Evolutionary conservation across 1,284 basidiomycete genomes (phyloP).

Genomic region (Mycena sp.): DNA sequence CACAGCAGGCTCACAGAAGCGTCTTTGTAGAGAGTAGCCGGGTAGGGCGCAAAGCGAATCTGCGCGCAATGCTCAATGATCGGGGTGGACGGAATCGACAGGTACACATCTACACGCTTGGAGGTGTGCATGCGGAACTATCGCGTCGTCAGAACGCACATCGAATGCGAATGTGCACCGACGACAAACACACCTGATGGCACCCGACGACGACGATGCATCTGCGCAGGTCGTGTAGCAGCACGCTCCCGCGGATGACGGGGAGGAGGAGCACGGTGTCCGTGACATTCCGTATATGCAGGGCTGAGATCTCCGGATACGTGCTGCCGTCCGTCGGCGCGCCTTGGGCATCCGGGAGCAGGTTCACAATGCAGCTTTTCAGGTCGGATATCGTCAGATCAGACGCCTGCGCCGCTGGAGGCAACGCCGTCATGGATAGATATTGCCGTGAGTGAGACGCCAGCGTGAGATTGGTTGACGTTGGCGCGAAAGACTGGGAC

Average conservation of each 20-base stretch:
- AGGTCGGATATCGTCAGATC: slow-evolving; percentile 70
- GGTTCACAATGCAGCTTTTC: slow-evolving; percentile 72
- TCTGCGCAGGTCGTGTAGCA: slow-evolving; percentile 67
- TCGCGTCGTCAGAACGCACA: background rate
- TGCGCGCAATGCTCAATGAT: slow-evolving; percentile 76
- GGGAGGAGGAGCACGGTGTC: slow-evolving; percentile 73
- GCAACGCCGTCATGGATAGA: slow-evolving; percentile 49
- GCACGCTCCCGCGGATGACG: slow-evolving; percentile 69
- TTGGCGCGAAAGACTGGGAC: slow-evolving; percentile 15
- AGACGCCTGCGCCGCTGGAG: slow-evolving; percentile 24
- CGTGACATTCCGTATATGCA: slow-evolving; percentile 68
- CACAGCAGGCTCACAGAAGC: slow-evolving; percentile 30
- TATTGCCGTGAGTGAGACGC: slow-evolving; percentile 51
- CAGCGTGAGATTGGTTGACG: slow-evolving; percentile 49
- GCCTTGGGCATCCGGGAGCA: slow-evolving; percentile 46
- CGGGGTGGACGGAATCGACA: slow-evolving; percentile 73
- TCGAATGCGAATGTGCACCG: too few species aligned
- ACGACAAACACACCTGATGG: slow-evolving; percentile 71
- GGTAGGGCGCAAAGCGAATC: slow-evolving; percentile 71
- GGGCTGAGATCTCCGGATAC: slow-evolving; percentile 55
- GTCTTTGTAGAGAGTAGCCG: slow-evolving; percentile 40
- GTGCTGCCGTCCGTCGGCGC: background rate
- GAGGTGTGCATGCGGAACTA: slow-evolving; percentile 88
- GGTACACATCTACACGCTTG: slow-evolving; percentile 63
- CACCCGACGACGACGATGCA: slow-evolving; percentile 75